phyloP scores from a whole-genome alignment of 345 rosid genomes.

The Sisymbrium irio region DNA sequence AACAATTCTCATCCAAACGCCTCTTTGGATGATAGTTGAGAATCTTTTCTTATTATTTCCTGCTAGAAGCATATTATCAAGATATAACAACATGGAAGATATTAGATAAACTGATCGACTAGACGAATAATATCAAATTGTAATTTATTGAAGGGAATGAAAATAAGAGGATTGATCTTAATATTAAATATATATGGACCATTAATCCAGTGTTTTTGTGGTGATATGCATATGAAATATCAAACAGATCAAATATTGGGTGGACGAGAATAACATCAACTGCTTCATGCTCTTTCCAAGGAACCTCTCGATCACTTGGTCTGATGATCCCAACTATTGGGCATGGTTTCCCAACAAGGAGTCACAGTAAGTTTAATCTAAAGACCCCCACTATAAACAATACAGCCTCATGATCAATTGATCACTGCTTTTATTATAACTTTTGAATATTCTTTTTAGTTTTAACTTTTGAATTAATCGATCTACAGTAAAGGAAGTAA shows the following conservation, averaged over 20 bases:
- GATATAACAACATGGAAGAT: background rate
- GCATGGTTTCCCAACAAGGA: constrained; percentile 44
- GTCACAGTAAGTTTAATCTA: constrained; percentile 34
- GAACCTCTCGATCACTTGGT: constrained; percentile 59
- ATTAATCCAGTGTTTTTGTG: background rate
- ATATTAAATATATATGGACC: background rate
- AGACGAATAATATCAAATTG: background rate
- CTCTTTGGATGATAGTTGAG: background rate
- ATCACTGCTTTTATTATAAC: background rate
- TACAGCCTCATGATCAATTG: background rate
- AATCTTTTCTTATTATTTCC: background rate
- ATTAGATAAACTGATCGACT: background rate
- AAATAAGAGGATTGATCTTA: background rate
- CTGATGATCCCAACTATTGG: constrained; percentile 52
- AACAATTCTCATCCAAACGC: background rate
- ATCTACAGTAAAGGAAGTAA: background rate
- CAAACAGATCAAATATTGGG: constrained; percentile 48
- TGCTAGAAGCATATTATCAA: background rate
- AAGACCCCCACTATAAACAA: background rate
- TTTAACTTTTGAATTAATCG: background rate
- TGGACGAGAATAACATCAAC: constrained; percentile 50
- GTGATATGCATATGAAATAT: constrained; percentile 6
- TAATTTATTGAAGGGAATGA: background rate
- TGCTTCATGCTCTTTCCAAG: constrained; percentile 64
- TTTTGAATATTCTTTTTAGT: background rate